Base-by-base conservation (phyloP, 768 basidiomycete species). In the Lentinula edodes region DNA sequence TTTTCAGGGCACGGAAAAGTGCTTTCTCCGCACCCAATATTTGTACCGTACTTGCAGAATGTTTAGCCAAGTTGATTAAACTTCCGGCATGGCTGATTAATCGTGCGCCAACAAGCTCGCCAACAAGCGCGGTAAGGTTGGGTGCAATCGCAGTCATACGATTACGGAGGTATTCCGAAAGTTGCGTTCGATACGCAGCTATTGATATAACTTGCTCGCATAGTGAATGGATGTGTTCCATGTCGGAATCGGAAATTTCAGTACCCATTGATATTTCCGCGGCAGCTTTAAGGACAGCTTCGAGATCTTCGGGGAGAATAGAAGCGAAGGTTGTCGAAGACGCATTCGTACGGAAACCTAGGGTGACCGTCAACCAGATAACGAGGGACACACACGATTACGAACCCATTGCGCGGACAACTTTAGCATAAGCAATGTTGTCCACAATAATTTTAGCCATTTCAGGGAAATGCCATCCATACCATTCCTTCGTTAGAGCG, bases 401-500 rank as follows among this genome's bases (percentile, higher is more conserved):
- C 81, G 63, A 71, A 87, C 91, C 97, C 95, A 99, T 96, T 38
- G 82, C 75, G 60, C 89, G 90, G 68, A 99, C 86, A 61, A 90
- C 89, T 78, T 94, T 97, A 63, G 97, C 95, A 73, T 98, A 98
- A 18, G 96, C 95, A 62, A 95, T 77, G 76, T 97, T 99, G 80
- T 99, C 97, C 62, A 88, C 86, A 66, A 99, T 91, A 72, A 99
- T 98, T 79, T 98, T 98, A 62, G 89, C 91, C 90, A 99, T 92
- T 76, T 99, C 97, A 5, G 97, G 97, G 83, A 99, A 99, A 79
- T 99, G 97, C 97, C 97, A 99, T 41, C 97, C 97, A 69, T 99
- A 99, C 97, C 97, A 99, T 84, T 99, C 97, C 96, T 97, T 67
- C 5, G 52, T 41, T 60, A 56, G 56, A 15, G 54, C 15, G 32